These are phyloP conservation scores for Mercurialis annua DNA, from an alignment of 345 rosid genomes.

Conservation along the genomic window DNA sequence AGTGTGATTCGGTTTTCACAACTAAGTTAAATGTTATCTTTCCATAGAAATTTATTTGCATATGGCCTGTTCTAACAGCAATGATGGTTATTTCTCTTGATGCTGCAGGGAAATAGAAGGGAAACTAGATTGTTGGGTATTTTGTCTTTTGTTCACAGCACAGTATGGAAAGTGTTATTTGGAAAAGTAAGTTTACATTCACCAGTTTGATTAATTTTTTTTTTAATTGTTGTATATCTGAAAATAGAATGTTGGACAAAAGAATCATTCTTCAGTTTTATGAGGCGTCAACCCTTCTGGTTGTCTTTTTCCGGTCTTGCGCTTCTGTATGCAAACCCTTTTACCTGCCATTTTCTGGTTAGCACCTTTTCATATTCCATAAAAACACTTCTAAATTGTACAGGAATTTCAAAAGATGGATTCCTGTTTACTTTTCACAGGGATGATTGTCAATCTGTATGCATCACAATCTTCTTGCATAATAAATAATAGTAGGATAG, in stretches of 20 bases:
- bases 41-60: slow-evolving; percentile 2
- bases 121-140: slow-evolving; percentile 91
- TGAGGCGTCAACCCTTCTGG: neutral
- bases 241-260: slow-evolving; percentile 1
- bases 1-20: neutral
- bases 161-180: slow-evolving; percentile 95
- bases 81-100: slow-evolving; percentile 9
- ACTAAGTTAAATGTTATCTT: neutral
- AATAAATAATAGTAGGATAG: neutral
- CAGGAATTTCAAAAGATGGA: neutral
- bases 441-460: neutral
- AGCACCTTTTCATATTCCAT: neutral
- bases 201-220: slow-evolving; percentile 4
- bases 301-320: neutral
- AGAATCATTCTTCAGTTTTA: neutral
- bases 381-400: neutral
- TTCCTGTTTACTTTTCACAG: neutral
- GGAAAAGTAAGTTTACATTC: slow-evolving; percentile 59
- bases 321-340: neutral
- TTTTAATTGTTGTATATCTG: neutral
- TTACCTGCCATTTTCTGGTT: neutral
- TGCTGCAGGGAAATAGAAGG: slow-evolving; percentile 84
- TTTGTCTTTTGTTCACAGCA: slow-evolving; percentile 89
- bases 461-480: neutral
- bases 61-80: neutral